These are phyloP conservation scores for Rhododendron griersonianum DNA, from an alignment of 148 eudicot genomes.

Conservation along the genomic window DNA sequence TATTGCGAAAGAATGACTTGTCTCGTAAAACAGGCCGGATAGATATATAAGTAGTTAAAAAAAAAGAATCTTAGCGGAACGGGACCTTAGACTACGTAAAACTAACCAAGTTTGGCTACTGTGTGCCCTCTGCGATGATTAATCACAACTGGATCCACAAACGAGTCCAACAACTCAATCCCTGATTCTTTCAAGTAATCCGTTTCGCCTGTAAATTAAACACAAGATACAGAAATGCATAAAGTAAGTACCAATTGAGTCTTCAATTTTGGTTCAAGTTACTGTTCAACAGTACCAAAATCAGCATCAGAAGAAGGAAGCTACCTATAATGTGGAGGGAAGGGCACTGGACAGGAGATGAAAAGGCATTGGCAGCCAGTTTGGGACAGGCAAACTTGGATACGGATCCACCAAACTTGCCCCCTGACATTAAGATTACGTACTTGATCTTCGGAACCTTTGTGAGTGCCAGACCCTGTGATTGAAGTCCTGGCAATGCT, in stretches of 20 bases:
- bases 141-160: constrained; percentile 15
- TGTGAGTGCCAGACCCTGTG: constrained; percentile 27
- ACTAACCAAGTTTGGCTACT: no score
- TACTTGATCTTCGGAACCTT: constrained; percentile 30
- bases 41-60: no score
- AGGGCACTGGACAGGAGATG: constrained; percentile 23
- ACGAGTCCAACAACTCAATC: constrained; percentile 16
- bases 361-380: constrained; percentile 31
- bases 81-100: no score
- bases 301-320: neutral
- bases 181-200: constrained; percentile 11
- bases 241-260: neutral
- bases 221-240: neutral
- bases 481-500: constrained; percentile 19
- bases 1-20: no score
- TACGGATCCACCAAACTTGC: constrained; percentile 20
- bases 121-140: constrained; percentile 14
- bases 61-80: no score
- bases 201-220: constrained; percentile 10
- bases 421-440: constrained; percentile 33
- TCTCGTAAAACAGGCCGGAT: no score
- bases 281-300: neutral
- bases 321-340: constrained; percentile 38
- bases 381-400: constrained; percentile 15
- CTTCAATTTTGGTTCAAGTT: neutral